phyloP scores from a whole-genome alignment of 495 filamentous ascomycete species.

The Aspergillus saccharolyticus region DNA sequence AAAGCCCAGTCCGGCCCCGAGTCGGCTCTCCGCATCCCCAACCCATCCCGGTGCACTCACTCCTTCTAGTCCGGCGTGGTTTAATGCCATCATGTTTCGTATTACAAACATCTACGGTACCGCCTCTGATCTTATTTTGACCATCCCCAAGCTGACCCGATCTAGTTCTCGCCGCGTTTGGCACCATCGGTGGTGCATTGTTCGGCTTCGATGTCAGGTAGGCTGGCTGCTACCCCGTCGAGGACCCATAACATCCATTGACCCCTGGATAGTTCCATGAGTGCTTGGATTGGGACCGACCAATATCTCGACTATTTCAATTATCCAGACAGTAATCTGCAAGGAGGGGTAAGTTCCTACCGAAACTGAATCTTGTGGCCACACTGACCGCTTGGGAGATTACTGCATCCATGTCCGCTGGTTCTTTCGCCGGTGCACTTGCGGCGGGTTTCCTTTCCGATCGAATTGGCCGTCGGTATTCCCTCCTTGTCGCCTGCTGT shows the following conservation, averaged over 20 bases:
- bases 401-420: slow-evolving; percentile 57
- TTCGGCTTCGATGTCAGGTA: slow-evolving; percentile 45
- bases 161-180: slow-evolving; percentile 43
- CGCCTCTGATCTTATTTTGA: no score
- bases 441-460: slow-evolving; percentile 64
- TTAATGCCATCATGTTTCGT: slow-evolving; percentile 30
- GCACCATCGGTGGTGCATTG: slow-evolving; percentile 44
- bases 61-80: background rate
- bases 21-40: background rate
- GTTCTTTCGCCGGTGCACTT: slow-evolving; percentile 60
- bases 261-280: slow-evolving; percentile 47
- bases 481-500: slow-evolving; percentile 61
- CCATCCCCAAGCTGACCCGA: background rate
- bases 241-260: background rate
- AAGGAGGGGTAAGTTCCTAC: slow-evolving; percentile 46
- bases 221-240: background rate
- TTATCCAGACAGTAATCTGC: slow-evolving; percentile 55
- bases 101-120: slow-evolving; percentile 45
- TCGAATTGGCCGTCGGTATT: slow-evolving; percentile 57
- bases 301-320: slow-evolving; percentile 66
- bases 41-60: background rate
- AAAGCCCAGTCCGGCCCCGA: background rate
- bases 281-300: slow-evolving; percentile 63
- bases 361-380: no score
- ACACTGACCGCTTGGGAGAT: slow-evolving; percentile 21